A percentile compares a stretch with the other conserved stretches of the same genome.
These are phyloP conservation scores for Saksenaea vasiformis DNA, from an alignment of 371 early-diverging fungal species.

Conservation along the genomic window DNA sequence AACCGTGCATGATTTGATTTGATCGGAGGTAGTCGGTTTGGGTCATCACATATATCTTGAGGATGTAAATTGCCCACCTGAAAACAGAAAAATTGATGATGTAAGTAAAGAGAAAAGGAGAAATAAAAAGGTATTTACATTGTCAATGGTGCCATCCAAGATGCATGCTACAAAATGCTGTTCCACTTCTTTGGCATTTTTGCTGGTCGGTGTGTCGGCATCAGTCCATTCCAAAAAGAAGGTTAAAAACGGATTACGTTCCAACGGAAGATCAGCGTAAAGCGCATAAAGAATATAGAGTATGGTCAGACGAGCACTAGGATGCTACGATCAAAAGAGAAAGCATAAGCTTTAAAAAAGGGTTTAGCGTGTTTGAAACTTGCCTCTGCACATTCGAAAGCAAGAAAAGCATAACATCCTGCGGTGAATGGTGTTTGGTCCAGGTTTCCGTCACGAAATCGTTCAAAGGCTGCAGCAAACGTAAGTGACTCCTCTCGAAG, in stretches of 20 bases:
- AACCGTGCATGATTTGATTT: conserved; percentile 8
- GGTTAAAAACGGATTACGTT: conserved; percentile 46
- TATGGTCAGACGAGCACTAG: conserved; percentile 25
- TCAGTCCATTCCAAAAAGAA: conserved; percentile 44
- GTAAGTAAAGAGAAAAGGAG: not conserved
- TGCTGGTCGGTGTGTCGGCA: not conserved
- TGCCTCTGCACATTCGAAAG: conserved; percentile 18
- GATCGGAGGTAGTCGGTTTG: conserved; percentile 12
- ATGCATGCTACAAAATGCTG: conserved; percentile 40
- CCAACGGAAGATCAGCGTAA: conserved; percentile 29
- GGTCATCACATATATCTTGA: conserved; percentile 23
- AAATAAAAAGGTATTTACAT: conserved; percentile 18
- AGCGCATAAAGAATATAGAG: conserved; percentile 42
- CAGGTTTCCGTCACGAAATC: conserved; percentile 12
- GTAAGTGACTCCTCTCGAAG: conserved; percentile 9
- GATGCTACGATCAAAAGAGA: conserved; percentile 11
- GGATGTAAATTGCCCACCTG: conserved; percentile 10
- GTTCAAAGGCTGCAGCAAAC: conserved; percentile 9
- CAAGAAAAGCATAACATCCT: conserved; percentile 18
- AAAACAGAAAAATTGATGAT: not conserved
- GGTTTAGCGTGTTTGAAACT: not conserved
- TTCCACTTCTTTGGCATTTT: conserved; percentile 21
- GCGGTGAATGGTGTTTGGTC: conserved; percentile 15
- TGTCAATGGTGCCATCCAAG: conserved; percentile 27
- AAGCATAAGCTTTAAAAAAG: not conserved